phyloP scores from a whole-genome alignment of 345 rosid species.

The Melaleuca quinquenervia region DNA sequence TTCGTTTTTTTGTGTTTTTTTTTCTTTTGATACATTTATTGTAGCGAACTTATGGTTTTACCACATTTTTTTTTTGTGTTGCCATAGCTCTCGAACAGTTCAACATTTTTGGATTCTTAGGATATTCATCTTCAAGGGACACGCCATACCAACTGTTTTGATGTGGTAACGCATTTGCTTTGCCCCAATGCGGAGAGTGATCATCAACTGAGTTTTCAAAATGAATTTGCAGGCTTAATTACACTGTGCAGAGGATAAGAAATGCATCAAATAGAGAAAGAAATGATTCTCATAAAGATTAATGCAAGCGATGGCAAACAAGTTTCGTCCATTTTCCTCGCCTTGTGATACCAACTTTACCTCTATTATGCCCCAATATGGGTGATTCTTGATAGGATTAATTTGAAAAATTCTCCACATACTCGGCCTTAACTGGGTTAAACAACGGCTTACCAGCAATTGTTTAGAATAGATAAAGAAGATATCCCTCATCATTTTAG shows the following conservation, averaged over 20 bases:
- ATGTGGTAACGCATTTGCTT: not conserved
- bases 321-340: not conserved
- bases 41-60: not conserved
- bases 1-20: not conserved
- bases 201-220: not conserved
- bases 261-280: not conserved
- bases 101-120: not conserved
- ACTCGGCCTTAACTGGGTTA: not conserved
- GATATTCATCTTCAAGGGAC: not conserved
- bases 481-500: not conserved
- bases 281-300: not conserved
- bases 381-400: not conserved
- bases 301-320: not conserved
- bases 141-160: not conserved
- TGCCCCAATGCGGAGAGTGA: not conserved
- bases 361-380: not conserved
- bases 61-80: not conserved
- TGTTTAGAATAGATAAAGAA: not conserved
- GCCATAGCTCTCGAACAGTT: not conserved
- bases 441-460: not conserved
- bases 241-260: not conserved
- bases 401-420: not conserved
- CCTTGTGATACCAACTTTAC: not conserved
- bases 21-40: not conserved
- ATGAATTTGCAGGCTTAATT: not conserved